Base-by-base conservation (phyloP, 495 filamentous ascomycete species). In the Talaromyces stipitatus region DNA sequence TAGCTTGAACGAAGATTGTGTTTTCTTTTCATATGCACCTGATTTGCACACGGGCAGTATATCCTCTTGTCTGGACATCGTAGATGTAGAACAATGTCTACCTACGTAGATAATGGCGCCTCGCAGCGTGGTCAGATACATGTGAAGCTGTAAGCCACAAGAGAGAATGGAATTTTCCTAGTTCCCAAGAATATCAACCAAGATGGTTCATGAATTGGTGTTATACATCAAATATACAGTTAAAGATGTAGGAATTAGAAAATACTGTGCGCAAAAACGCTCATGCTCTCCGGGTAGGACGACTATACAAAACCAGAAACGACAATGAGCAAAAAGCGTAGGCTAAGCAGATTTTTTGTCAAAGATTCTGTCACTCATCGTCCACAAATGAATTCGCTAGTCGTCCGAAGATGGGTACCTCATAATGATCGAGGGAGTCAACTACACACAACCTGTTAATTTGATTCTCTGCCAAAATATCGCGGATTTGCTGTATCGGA, bases 321-420 rank as follows among this genome's bases (percentile, higher is more conserved):
- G 45, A 48, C 2, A 47, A 14, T 14, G 24, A 27, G 20, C 16
- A 26, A 1, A n/a, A 12, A 48, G 0, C 23, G 1, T 26, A 18
- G 14, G 24, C 22, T 12, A 2, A 48, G 20, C 2, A 2, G 2
- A 48, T 12, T 14, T 24, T 24, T 10, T 20, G 20, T 26, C 20
- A 14, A 9, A 48, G 22, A 3, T n/a, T 2, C 7, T n/a, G n/a
- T 48, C 24, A 97, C 76, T 97, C 92, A 68, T 95, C 87, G 71
- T 97, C 92, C 57, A 97, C 78, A 69, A 96, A 91, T 22, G 87
- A 87, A 72, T 88, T 96, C 33, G 92, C 92, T 67, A 96, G 76
- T 30, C 75, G 75, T 8, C 89, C 89, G 64, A 97, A 87, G 68
- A 95, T 82, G 3, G 92, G 92, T n/a, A 96, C 81, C 68, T 97